Conservation (phyloP, 257 asterid genomes). For the Solanum tacnaense region DNA sequence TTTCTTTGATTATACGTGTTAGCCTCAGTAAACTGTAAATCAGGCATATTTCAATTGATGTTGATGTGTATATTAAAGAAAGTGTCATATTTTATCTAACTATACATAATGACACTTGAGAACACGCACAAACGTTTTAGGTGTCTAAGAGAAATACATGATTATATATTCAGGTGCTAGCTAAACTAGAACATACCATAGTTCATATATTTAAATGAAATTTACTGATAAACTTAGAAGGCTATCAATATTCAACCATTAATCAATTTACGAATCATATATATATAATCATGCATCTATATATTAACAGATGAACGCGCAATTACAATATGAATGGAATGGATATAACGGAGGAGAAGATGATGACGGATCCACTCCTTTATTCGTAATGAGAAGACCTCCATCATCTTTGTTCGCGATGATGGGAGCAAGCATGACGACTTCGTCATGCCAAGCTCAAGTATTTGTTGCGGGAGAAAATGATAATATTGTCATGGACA, state of each 20-base stretch:
- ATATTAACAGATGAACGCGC: conserved; percentile 4
- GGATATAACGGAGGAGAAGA: conserved; percentile 20
- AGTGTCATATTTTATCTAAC: not conserved
- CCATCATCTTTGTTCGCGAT: not conserved
- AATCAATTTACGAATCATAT: not conserved
- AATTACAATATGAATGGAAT: conserved; percentile 22
- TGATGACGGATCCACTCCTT: not conserved
- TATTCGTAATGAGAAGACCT: conserved; percentile 25
- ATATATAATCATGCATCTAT: not conserved
- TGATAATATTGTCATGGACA: not conserved
- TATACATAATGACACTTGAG: not conserved
- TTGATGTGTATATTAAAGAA: not conserved
- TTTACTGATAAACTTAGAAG: not conserved
- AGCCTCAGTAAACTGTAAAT: not conserved
- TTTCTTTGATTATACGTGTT: not conserved
- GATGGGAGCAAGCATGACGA: not conserved
- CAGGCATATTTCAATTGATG: not conserved
- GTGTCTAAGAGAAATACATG: not conserved
- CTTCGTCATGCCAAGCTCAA: conserved; percentile 16
- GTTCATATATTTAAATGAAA: not conserved
- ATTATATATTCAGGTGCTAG: not conserved
- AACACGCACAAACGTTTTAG: not conserved
- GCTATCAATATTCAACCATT: not conserved
- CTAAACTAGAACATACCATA: not conserved
- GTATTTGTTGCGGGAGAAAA: conserved; percentile 1